Base-by-base conservation (phyloP, 2,329 filamentous ascomycete species). In the Aspergillus fijiensis region DNA sequence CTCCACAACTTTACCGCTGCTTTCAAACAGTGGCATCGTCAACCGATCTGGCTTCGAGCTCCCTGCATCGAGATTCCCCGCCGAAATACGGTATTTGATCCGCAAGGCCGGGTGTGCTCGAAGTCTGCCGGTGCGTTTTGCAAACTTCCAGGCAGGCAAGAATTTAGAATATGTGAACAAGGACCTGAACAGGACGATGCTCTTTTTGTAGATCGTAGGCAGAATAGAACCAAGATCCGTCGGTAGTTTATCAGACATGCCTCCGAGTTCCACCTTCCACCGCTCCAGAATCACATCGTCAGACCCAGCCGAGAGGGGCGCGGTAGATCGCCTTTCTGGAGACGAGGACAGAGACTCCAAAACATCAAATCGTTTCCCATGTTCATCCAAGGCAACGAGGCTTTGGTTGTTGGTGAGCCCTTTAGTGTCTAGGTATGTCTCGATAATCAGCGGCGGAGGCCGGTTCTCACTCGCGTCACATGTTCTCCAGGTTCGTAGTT, bases 201-300 rank as follows among this genome's bases (percentile, higher is more conserved):
- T 92, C 78, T 96, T 95, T 79, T 99, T 99, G 83, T 99, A 99
- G 60, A 96, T 88, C 55, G 91, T 94, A 14, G 95, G 92, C 55
- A 98, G 80, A 33, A 85, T 80, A 51, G 85, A 81, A 56, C 77
- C 81, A 55, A 87, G 75, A 60, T 87, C 84, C 45, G 79, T 69
- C 5, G 80, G 69, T 58, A 91, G 72, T 85, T 82, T 73, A 73
- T 81, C 73, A 59, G 81, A 75, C 60, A 79, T 78, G 66, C 86
- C 85, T 71, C 90, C 90, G 59, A 98, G 82, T 72, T 95, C 89
- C 64, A 99, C 85, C 59, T 84, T 89, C 95, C 95, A 99, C 67
- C 94, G 85, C 78, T 99, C 95, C 63, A 99, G 81, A 55, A 97
- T 83, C 59, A 99, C 86, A 72, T 96, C 89, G 58, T 87, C 87